These are phyloP conservation scores for Cymodocea nodosa DNA, from an alignment of 116 monocot species.

Conservation along the genomic window DNA sequence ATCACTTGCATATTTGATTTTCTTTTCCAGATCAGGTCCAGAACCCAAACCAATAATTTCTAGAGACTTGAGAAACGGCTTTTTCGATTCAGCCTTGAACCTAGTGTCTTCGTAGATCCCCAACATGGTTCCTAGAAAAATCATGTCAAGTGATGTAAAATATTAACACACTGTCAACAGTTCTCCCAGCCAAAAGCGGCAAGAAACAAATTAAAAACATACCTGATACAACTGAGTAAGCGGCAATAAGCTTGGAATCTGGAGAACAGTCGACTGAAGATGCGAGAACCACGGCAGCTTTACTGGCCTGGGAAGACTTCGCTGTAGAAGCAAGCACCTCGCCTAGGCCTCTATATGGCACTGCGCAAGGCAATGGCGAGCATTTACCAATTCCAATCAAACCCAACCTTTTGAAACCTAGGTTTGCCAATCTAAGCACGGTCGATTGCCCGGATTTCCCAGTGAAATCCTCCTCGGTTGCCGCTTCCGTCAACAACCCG, in stretches of 20 bases:
- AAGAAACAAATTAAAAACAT: not conserved
- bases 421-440: conserved; percentile 61
- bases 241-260: conserved; percentile 42
- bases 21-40: conserved; percentile 58
- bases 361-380: conserved; percentile 14
- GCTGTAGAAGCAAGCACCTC: conserved; percentile 68
- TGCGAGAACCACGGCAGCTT: conserved; percentile 62
- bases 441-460: conserved; percentile 84
- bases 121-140: conserved; percentile 47
- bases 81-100: conserved; percentile 84
- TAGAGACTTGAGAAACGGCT: conserved; percentile 49
- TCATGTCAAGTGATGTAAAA: not conserved
- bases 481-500: conserved; percentile 59
- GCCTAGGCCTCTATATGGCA: conserved; percentile 44
- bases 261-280: conserved; percentile 28
- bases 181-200: not conserved
- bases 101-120: conserved; percentile 81
- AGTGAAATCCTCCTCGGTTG: conserved; percentile 78
- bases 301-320: conserved; percentile 62
- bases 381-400: conserved; percentile 56
- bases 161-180: not conserved
- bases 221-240: conserved; percentile 76
- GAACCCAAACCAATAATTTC: conserved; percentile 83
- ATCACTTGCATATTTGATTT: conserved; percentile 64
- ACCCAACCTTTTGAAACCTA: conserved; percentile 64